Percentiles rank a stretch among this genome's conserved stretches.
Conservation (phyloP, 257 asterid species). For the Thymus mandschuricus region DNA sequence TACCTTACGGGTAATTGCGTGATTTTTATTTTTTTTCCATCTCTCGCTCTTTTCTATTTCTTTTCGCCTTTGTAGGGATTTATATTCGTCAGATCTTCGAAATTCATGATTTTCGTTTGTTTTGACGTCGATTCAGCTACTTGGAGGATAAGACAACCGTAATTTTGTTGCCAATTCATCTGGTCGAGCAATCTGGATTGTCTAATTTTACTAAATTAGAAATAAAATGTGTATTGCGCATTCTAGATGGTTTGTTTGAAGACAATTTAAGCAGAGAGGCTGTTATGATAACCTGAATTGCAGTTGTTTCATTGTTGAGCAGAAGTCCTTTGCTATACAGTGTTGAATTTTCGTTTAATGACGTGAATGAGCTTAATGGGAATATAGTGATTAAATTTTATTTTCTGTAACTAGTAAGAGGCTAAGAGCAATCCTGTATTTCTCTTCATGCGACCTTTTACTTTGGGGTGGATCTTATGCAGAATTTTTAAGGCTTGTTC, state of each 20-base stretch:
- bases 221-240: constrained; percentile 13
- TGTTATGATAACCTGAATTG: constrained; percentile 18
- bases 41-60: neutral
- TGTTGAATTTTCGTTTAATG: constrained; percentile 13
- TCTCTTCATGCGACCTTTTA: neutral
- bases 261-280: neutral
- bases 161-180: neutral
- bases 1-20: neutral
- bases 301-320: constrained; percentile 5
- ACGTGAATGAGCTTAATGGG: constrained; percentile 1
- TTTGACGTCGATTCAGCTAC: neutral
- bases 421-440: constrained; percentile 5
- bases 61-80: constrained; percentile 1
- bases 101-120: constrained; percentile 7
- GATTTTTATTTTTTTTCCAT: neutral
- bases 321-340: neutral
- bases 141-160: neutral
- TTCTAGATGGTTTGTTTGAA: neutral
- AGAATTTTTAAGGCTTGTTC: neutral
- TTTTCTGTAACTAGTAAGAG: neutral
- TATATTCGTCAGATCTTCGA: constrained; percentile 37
- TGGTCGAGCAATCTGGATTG: constrained; percentile 15
- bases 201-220: constrained; percentile 9
- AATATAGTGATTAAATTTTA: constrained; percentile 9
- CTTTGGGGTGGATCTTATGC: constrained; percentile 9